Conservation (phyloP, 2,329 filamentous ascomycete genomes). For the Fusarium sulawesiense region DNA sequence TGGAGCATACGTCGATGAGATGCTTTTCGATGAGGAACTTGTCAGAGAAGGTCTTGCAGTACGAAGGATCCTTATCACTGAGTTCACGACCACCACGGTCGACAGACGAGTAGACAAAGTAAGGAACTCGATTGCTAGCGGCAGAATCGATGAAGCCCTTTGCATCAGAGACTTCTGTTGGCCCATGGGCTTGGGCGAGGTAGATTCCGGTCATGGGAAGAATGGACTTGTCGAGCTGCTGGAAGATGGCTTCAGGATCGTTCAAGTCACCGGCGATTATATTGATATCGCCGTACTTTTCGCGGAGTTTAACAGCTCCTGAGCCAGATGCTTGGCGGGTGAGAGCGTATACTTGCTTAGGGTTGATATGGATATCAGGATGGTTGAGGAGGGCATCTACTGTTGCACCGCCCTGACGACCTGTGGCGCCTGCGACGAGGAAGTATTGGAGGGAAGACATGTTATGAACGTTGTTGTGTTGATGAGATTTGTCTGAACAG, state of each 20-base stretch:
- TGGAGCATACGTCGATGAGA: constrained; percentile 55
- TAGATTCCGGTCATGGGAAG: constrained; percentile 34
- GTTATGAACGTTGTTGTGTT: not conserved
- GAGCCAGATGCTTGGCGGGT: constrained; percentile 61
- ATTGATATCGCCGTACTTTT: constrained; percentile 57
- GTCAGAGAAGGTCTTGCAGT: constrained; percentile 50
- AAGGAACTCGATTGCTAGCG: constrained; percentile 60
- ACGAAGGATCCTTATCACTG: constrained; percentile 50
- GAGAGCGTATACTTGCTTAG: constrained; percentile 55
- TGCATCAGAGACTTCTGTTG: constrained; percentile 59
- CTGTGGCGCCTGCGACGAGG: constrained; percentile 47
- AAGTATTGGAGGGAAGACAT: constrained; percentile 29
- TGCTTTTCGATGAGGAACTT: constrained; percentile 71
- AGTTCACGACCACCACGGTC: constrained; percentile 72
- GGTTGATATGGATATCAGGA: constrained; percentile 57
- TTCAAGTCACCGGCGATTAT: constrained; percentile 67
- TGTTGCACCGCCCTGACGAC: constrained; percentile 47
- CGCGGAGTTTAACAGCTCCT: constrained; percentile 51
- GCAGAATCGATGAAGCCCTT: constrained; percentile 64
- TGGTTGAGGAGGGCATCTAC: constrained; percentile 44
- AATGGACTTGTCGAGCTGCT: constrained; percentile 27
- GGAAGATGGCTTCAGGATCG: constrained; percentile 60
- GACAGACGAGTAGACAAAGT: constrained; percentile 72
- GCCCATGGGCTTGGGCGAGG: constrained; percentile 50
- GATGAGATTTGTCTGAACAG: not conserved